Base-by-base conservation (phyloP, 257 asterid genomes). In the Nicotiana obtusifolia region DNA sequence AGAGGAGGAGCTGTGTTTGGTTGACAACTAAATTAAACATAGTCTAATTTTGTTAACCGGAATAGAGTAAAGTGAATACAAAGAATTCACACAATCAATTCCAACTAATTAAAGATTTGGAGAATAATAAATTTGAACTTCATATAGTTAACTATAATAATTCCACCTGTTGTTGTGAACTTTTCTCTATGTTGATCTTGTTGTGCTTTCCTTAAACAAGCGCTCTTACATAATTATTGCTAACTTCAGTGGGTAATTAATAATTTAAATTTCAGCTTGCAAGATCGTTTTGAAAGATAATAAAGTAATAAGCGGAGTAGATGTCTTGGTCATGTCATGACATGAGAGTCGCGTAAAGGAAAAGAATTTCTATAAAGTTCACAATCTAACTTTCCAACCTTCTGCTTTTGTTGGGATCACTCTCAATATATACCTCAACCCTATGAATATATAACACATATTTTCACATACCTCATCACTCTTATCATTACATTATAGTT, bases 151-250 rank as follows among this genome's bases (percentile, higher is more conserved):
- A 7, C 47, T 37, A 37, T 41, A 41, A 41, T 41, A 41, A 41
- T 41, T 41, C 3, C 49, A 41, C 49, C 49, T 37, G 47, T 41
- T 37, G 44, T 7, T 60, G 31, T 69, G 57, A 19, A 33, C 5
- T 26, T n/a, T 4, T 41, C 31, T 10, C 2, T 19, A 35, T 41
- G 66, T 66, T 16, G 19, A 15, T 61, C n/a, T 64, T 84, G 88
- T 84, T 83, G 16, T 76, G 83, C 86, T 85, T 90, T 88, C 88
- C 91, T 89, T 89, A 88, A 83, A 87, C 88, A 88, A 82, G 83
- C 87, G 88, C 87, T 83, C 90, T 86, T 81, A 35, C 88, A 52
- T 81, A 81, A 90, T 89, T 80, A 89, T 87, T 71, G 78, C 78
- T 71, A 41, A 71, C 5, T 44, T 22, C 56, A 44, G 33, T 71